Conservation (phyloP, 2,329 filamentous ascomycete species). For the Bertia moriformis region DNA sequence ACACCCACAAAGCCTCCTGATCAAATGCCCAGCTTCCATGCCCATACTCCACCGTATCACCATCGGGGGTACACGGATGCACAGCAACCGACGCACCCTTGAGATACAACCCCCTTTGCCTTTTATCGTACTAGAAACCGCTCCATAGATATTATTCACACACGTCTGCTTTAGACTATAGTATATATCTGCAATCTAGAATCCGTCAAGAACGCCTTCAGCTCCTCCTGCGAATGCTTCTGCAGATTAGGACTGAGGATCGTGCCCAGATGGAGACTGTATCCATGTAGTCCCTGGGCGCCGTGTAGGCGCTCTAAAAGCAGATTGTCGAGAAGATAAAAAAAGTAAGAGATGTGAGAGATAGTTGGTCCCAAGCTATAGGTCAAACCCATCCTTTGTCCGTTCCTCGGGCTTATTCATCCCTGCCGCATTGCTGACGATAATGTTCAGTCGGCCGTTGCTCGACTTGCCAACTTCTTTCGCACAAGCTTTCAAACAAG, state of each 20-base stretch:
- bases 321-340: too few relatives aligned
- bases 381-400: conserved; percentile 6
- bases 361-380: conserved; percentile 8
- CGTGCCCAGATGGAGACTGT: not conserved
- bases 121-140: not conserved
- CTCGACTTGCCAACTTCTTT: conserved; percentile 4
- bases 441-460: conserved; percentile 2
- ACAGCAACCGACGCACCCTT: not conserved
- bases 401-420: conserved; percentile 2
- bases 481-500: conserved; percentile 12
- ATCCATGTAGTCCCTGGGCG: conserved; percentile 17
- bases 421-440: conserved; percentile 5
- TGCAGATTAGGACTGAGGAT: not conserved
- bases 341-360: conserved; percentile 17
- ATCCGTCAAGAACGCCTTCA: not conserved
- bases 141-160: not conserved
- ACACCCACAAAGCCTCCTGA: not conserved
- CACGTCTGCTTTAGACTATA: not conserved
- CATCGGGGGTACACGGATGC: not conserved
- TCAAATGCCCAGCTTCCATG: not conserved
- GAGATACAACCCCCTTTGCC: not conserved
- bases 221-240: not conserved
- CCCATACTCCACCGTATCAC: not conserved
- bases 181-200: not conserved
- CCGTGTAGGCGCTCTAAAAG: conserved; percentile 28